Conservation (phyloP, 116 monocot genomes). For the Dioscorea cayenensis region DNA sequence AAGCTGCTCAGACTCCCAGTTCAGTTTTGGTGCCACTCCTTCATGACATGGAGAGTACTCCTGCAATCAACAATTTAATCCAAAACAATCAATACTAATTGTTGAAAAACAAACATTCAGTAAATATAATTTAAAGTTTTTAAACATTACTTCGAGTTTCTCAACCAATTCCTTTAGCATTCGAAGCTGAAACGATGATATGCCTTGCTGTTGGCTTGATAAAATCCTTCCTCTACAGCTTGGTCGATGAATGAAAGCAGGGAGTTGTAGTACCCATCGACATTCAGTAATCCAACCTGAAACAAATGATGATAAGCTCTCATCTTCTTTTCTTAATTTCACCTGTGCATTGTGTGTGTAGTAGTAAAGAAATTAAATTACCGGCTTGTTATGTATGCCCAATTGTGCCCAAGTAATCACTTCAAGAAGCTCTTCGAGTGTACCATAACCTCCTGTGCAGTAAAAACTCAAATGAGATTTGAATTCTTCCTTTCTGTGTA, state of each 20-base stretch:
- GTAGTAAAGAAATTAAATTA: not conserved
- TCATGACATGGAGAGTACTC: too few relatives aligned
- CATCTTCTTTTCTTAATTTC: not conserved
- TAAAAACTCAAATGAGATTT: too few relatives aligned
- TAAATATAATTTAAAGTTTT: too few relatives aligned
- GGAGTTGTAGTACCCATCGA: conserved; percentile 29
- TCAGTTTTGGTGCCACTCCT: too few relatives aligned
- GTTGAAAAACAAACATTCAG: too few relatives aligned
- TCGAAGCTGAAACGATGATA: not conserved
- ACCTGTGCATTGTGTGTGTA: too few relatives aligned
- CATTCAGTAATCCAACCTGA: conserved; percentile 34
- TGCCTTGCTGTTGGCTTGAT: conserved; percentile 11
- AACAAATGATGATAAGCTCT: too few relatives aligned
- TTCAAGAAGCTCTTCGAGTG: conserved; percentile 1
- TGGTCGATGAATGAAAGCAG: conserved; percentile 25
- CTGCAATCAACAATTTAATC: too few relatives aligned
- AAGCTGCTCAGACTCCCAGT: too few relatives aligned
- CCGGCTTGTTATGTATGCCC: conserved; percentile 3
- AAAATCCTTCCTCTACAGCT: conserved; percentile 29
- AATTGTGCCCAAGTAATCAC: conserved; percentile 3
- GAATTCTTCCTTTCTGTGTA: too few relatives aligned
- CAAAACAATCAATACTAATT: too few relatives aligned
- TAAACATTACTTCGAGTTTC: not conserved
- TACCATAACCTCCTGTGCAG: conserved; percentile 2
- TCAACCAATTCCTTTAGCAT: not conserved